A percentile compares a stretch with the other conserved stretches of the same genome.
Evolutionary conservation across 2,329 filamentous ascomycete genomes (phyloP).

Genomic region (Fusarium ramigenum): DNA sequence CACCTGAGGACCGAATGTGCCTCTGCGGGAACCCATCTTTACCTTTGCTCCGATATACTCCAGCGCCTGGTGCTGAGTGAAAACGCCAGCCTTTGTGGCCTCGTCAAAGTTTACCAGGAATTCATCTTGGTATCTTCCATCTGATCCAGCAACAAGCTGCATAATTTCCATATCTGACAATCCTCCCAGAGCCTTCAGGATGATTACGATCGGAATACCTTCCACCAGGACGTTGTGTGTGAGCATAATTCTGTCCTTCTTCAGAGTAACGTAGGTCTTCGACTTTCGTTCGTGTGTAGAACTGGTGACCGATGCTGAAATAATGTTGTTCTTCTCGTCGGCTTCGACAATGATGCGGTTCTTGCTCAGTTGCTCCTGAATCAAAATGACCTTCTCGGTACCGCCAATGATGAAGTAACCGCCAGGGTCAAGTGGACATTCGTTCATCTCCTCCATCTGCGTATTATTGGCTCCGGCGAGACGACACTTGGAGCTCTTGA

Average conservation of each 20-base stretch:
- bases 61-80: slow-evolving; percentile 93
- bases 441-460: slow-evolving; percentile 91
- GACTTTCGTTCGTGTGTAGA: slow-evolving; percentile 98
- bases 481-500: slow-evolving; percentile 93
- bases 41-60: slow-evolving; percentile 90
- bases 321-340: slow-evolving; percentile 89
- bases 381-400: slow-evolving; percentile 97
- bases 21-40: slow-evolving; percentile 81
- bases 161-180: slow-evolving; percentile 96
- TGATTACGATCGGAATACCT: slow-evolving; percentile 92
- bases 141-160: slow-evolving; percentile 86
- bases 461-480: slow-evolving; percentile 84
- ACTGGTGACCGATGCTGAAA: slow-evolving; percentile 95
- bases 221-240: slow-evolving; percentile 94
- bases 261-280: slow-evolving; percentile 93
- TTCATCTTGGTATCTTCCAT: slow-evolving; percentile 90
- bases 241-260: slow-evolving; percentile 90
- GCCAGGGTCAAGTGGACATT: slow-evolving; percentile 94
- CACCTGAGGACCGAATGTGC: slow-evolving; percentile 62
- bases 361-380: slow-evolving; percentile 98
- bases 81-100: slow-evolving; percentile 82
- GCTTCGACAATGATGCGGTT: slow-evolving; percentile 98
- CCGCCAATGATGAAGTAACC: slow-evolving; percentile 98
- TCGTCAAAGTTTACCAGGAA: slow-evolving; percentile 97
- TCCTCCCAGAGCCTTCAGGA: slow-evolving; percentile 92